phyloP scores from a whole-genome alignment of 441 rosid species.

The Bocquillonia castaneifolia region DNA sequence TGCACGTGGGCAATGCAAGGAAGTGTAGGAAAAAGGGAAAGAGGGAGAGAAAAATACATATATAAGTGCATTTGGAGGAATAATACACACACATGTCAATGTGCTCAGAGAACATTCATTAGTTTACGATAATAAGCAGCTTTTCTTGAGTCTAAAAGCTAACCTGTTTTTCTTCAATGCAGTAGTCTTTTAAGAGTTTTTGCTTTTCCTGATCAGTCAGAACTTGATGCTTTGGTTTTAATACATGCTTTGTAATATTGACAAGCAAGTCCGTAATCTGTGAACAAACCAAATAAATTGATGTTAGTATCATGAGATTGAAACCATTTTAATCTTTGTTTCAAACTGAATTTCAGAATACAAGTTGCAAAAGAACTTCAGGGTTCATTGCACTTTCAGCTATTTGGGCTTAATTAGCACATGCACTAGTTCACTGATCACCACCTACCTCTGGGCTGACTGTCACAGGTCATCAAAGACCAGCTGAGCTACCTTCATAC shows the following conservation, averaged over 20 bases:
- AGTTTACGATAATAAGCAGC: no score
- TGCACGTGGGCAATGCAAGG: background rate
- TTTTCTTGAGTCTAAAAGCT: conserved; percentile 20
- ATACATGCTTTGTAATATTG: conserved; percentile 74
- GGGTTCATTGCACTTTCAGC: background rate
- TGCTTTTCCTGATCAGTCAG: conserved; percentile 59
- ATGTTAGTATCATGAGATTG: background rate
- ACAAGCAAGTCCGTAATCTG: conserved; percentile 86
- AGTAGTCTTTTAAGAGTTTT: conserved; percentile 52
- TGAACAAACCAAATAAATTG: conserved; percentile 18
- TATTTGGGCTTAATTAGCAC: background rate
- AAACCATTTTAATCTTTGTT: background rate
- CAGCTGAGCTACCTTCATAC: background rate
- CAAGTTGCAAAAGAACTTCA: background rate
- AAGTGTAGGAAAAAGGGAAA: background rate
- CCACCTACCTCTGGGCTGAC: background rate
- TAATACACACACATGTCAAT: background rate
- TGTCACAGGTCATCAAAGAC: background rate
- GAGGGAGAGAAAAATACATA: no score
- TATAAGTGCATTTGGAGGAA: no score
- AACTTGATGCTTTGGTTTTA: conserved; percentile 67
- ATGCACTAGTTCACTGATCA: background rate
- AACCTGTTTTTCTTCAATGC: conserved; percentile 83
- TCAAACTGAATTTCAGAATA: conserved; percentile 9
- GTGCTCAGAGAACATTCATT: background rate